Conservation (phyloP, 257 asterid genomes). For the Apocynum venetum region DNA sequence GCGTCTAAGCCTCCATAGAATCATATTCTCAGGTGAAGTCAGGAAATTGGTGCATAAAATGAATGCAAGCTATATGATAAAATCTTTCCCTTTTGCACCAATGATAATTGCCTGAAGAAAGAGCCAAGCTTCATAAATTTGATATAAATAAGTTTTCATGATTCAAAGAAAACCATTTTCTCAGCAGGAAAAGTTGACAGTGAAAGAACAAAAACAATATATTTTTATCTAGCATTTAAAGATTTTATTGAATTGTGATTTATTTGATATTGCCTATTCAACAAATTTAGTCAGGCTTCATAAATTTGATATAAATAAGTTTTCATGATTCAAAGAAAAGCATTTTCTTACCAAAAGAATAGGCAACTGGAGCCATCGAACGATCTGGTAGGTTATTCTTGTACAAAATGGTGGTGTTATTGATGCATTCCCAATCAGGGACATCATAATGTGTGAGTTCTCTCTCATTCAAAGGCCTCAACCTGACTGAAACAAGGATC, state of each 20-base stretch:
- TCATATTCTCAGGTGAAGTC: not conserved
- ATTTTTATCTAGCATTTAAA: not conserved
- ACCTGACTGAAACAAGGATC: slow-evolving; percentile 72
- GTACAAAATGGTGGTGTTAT: slow-evolving; percentile 60
- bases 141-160: not conserved
- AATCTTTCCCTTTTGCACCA: not conserved
- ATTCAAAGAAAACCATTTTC: not conserved
- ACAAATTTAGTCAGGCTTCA: not conserved
- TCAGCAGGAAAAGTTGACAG: not conserved
- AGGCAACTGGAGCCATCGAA: slow-evolving; percentile 56
- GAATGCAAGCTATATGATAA: not conserved
- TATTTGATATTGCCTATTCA: not conserved
- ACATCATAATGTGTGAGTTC: slow-evolving; percentile 54
- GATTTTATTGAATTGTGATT: not conserved
- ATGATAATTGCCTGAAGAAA: not conserved
- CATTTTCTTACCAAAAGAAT: slow-evolving; percentile 52
- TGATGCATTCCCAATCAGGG: slow-evolving; percentile 84
- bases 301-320: not conserved
- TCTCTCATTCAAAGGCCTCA: slow-evolving; percentile 76
- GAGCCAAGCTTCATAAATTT: not conserved
- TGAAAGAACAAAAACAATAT: not conserved
- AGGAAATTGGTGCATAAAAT: not conserved
- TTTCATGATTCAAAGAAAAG: not conserved
- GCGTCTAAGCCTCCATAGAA: not conserved
- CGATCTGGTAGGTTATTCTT: slow-evolving; percentile 61